Conservation (phyloP, 2,329 filamentous ascomycete genomes). For the Alternaria postmessia region DNA sequence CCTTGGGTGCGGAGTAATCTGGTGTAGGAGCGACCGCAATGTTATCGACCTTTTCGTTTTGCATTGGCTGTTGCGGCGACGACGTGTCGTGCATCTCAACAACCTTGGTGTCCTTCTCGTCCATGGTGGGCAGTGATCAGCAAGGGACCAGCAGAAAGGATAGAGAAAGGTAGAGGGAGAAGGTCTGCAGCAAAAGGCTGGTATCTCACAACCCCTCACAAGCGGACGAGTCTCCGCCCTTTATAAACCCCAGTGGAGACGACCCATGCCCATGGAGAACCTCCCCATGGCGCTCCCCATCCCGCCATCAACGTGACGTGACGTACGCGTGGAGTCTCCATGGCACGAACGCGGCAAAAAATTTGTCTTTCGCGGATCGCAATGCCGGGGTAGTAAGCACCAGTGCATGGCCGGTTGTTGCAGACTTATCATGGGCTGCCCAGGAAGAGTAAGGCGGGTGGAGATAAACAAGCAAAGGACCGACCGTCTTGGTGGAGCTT, state of each 20-base stretch:
- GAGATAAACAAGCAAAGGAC: slow-evolving; percentile 31
- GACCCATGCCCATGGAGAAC: slow-evolving; percentile 30
- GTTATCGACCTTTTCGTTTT: slow-evolving; percentile 27
- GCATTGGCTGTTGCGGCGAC: slow-evolving; percentile 16
- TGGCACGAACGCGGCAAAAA: slow-evolving; percentile 29
- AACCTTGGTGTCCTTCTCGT: slow-evolving; percentile 37
- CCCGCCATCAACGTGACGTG: slow-evolving; percentile 14
- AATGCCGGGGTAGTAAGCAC: slow-evolving; percentile 18
- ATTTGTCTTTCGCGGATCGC: slow-evolving; percentile 23
- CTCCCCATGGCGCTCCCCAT: slow-evolving; percentile 30
- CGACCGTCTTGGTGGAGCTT: slow-evolving; percentile 38
- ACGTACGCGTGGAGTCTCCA: slow-evolving; percentile 38
- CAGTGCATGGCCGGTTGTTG: slow-evolving; percentile 26
- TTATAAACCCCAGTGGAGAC: slow-evolving; percentile 38
- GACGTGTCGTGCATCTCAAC: slow-evolving; percentile 13
- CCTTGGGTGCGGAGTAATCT: slow-evolving; percentile 39
- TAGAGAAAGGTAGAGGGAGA: slow-evolving; percentile 12
- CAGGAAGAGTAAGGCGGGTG: slow-evolving; percentile 27
- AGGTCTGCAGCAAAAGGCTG: slow-evolving; percentile 12
- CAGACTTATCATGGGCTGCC: slow-evolving; percentile 20
- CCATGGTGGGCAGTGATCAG: slow-evolving; percentile 33
- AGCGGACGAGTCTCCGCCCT: slow-evolving; percentile 26
- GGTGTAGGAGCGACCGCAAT: slow-evolving; percentile 32
- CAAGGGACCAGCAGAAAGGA: slow-evolving; percentile 6
- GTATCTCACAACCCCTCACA: slow-evolving; percentile 14